Evolutionary conservation across 805 yeast genomes (phyloP).

Genomic region (Limtongozyma cylindracea): DNA sequence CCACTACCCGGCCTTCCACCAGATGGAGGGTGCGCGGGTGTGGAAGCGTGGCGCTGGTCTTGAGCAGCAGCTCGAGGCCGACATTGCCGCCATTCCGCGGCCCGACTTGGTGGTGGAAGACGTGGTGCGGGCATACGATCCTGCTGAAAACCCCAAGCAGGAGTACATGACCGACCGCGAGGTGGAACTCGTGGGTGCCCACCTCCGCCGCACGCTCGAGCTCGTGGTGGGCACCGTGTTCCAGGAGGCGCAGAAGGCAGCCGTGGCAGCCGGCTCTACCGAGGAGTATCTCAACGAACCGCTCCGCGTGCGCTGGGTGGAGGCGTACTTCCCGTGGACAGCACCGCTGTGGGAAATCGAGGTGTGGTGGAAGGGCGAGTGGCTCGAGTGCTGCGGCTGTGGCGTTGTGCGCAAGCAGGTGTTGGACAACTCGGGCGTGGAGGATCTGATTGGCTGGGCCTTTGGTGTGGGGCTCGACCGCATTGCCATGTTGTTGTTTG

Average conservation of each 20-base stretch:
- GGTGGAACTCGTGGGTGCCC: slow-evolving; percentile 41
- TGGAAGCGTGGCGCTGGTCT: slow-evolving; percentile 38
- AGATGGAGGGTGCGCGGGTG: slow-evolving; percentile 85
- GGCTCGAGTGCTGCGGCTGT: slow-evolving; percentile 95
- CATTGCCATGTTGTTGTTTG: slow-evolving; percentile 86
- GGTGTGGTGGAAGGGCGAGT: slow-evolving; percentile 96
- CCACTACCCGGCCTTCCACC: slow-evolving; percentile 94
- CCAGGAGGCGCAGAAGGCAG: slow-evolving; percentile 38
- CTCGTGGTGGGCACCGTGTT: slow-evolving; percentile 63
- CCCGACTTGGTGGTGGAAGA: slow-evolving; percentile 61
- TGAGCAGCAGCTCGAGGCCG: slow-evolving; percentile 12
- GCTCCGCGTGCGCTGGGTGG: slow-evolving; percentile 78
- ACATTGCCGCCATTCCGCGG: slow-evolving; percentile 38
- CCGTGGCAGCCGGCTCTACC: slow-evolving; percentile 29
- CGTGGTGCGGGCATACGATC: slow-evolving; percentile 18
- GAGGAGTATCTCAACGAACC: slow-evolving; percentile 44
- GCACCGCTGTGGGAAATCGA: slow-evolving; percentile 97
- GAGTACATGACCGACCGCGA: slow-evolving; percentile 45
- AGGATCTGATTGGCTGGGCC: slow-evolving; percentile 75
- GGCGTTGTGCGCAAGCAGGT: slow-evolving; percentile 74
- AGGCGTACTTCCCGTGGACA: slow-evolving; percentile 95
- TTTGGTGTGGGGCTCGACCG: slow-evolving; percentile 92
- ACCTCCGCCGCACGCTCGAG: slow-evolving; percentile 73
- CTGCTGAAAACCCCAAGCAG: slow-evolving; percentile 62
- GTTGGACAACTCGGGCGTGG: slow-evolving; percentile 41